phyloP scores from a whole-genome alignment of 1,139 yeast species.

The Hyphopichia fennica region DNA sequence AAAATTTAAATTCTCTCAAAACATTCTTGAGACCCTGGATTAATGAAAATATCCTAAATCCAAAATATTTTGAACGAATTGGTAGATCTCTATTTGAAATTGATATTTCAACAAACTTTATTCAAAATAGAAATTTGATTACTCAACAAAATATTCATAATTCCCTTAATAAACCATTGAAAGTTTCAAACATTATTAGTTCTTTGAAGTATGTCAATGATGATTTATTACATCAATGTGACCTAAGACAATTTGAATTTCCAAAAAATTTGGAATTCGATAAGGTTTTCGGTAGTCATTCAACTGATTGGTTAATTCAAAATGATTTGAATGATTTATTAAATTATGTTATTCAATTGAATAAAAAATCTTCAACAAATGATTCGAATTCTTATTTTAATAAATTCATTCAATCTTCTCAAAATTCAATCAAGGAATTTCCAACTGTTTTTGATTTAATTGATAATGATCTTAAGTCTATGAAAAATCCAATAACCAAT shows the following conservation, averaged over 20 bases:
- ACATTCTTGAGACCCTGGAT: slow-evolving; percentile 18
- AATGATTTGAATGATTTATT: slow-evolving; percentile 31
- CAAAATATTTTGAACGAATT: slow-evolving; percentile 43
- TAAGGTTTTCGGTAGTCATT: slow-evolving; percentile 11
- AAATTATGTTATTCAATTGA: slow-evolving; percentile 29
- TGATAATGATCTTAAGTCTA: slow-evolving; percentile 15
- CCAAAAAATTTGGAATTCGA: slow-evolving; percentile 25
- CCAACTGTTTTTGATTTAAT: slow-evolving; percentile 33
- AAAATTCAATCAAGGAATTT: slow-evolving; percentile 10
- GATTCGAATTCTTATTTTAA: slow-evolving; percentile 15
- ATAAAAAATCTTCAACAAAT: slow-evolving; percentile 14
- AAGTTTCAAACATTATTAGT: slow-evolving; percentile 40
- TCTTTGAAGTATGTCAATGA: slow-evolving; percentile 63
- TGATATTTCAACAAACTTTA: slow-evolving; percentile 61
- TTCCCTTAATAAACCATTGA: slow-evolving; percentile 27
- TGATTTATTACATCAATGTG: slow-evolving; percentile 61
- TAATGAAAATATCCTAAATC: slow-evolving; percentile 24
- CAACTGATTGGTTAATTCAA: slow-evolving; percentile 35
- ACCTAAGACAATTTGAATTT: slow-evolving; percentile 27
- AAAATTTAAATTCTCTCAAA: slow-evolving; percentile 9
- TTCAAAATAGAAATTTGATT: slow-evolving; percentile 53
- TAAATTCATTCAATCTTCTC: slow-evolving; percentile 9
- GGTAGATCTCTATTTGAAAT: slow-evolving; percentile 68
- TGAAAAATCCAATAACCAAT: neutral
- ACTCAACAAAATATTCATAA: slow-evolving; percentile 50